These are phyloP conservation scores for Saturnispora diversa DNA, from an alignment of 805 yeast genomes.

Conservation along the genomic window DNA sequence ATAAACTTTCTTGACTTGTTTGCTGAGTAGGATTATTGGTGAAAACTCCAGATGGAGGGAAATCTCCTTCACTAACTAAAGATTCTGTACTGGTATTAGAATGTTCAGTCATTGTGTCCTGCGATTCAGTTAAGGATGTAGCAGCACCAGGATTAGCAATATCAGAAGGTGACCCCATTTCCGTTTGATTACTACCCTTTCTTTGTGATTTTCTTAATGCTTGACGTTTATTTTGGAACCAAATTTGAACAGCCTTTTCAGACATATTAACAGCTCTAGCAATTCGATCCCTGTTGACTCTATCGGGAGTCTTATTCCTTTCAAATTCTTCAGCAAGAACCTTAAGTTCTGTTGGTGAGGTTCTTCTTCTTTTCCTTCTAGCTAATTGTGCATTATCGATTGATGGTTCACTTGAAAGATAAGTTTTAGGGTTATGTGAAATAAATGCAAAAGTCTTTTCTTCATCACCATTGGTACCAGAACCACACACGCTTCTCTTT, in stretches of 20 bases:
- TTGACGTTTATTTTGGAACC: constrained; percentile 97
- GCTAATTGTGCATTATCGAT: constrained; percentile 91
- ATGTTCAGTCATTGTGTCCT: neutral
- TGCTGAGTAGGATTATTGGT: neutral
- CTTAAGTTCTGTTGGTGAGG: constrained; percentile 78
- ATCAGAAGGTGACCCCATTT: neutral
- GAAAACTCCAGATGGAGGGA: constrained; percentile 6
- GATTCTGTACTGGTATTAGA: constrained; percentile 2
- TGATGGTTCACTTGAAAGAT: constrained; percentile 70
- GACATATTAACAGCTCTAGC: constrained; percentile 82
- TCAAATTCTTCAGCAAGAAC: constrained; percentile 76
- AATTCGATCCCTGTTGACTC: constrained; percentile 63
- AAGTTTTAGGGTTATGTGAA: constrained; percentile 86
- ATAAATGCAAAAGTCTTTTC: constrained; percentile 69
- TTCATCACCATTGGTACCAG: constrained; percentile 12
- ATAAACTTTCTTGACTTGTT: neutral
- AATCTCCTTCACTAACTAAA: neutral
- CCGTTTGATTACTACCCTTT: neutral
- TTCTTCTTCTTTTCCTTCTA: constrained; percentile 90
- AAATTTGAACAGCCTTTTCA: constrained; percentile 96
- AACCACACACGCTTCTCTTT: neutral
- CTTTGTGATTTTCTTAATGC: constrained; percentile 44
- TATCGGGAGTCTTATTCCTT: constrained; percentile 73
- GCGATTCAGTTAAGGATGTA: neutral
- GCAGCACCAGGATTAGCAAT: too few species aligned